phyloP scores from a whole-genome alignment of 257 asterid species.

The Euphrasia confusa region DNA sequence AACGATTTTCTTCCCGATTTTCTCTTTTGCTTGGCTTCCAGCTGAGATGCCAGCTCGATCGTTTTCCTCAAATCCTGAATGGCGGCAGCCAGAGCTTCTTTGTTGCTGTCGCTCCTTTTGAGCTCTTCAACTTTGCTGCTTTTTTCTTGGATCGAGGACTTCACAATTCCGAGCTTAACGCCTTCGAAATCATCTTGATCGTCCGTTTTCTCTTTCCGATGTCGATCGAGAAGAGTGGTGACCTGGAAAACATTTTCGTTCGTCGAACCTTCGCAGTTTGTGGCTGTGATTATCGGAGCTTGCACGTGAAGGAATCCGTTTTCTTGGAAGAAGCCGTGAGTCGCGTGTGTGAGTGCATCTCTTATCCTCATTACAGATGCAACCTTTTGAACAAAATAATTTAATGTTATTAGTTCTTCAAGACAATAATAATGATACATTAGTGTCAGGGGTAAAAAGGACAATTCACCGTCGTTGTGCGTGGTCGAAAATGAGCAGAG shows the following conservation, averaged over 20 bases:
- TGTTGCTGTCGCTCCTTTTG: slow-evolving; percentile 63
- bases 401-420: background rate
- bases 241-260: slow-evolving; percentile 48
- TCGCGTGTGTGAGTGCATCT: slow-evolving; percentile 52
- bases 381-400: slow-evolving; percentile 36
- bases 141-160: slow-evolving; percentile 59
- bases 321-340: slow-evolving; percentile 48
- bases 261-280: slow-evolving; percentile 43
- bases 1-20: slow-evolving; percentile 23
- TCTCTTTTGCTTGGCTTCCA: slow-evolving; percentile 49
- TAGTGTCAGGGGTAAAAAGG: background rate
- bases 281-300: slow-evolving; percentile 73
- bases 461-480: slow-evolving; percentile 62
- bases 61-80: slow-evolving; percentile 63
- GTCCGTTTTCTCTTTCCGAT: slow-evolving; percentile 19
- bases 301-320: slow-evolving; percentile 68
- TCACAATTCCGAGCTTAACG: slow-evolving; percentile 39
- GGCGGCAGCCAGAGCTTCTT: slow-evolving; percentile 74
- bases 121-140: slow-evolving; percentile 59
- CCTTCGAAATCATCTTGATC: slow-evolving; percentile 31
- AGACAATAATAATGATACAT: background rate
- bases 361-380: slow-evolving; percentile 76
- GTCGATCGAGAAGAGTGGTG: slow-evolving; percentile 38
- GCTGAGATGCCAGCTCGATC: slow-evolving; percentile 43
- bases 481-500: slow-evolving; percentile 66